Evolutionary conservation across 805 yeast species (phyloP).

Genomic region (Cyberlindnera sargentensis): DNA sequence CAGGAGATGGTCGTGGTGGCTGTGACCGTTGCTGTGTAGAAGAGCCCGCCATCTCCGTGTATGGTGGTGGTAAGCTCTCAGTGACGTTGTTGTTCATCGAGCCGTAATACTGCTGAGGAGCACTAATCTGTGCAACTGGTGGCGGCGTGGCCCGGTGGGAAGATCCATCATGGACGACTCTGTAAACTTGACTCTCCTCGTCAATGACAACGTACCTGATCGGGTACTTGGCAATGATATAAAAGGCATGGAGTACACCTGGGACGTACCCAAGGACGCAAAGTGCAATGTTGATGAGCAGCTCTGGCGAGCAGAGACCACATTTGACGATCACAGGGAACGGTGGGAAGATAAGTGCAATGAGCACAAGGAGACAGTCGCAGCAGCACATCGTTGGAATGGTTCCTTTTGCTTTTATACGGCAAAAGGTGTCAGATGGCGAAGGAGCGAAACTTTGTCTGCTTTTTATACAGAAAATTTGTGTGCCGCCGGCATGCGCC

Average conservation of each 20-base stretch:
- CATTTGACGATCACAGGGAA: conserved; percentile 68
- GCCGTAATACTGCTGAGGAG: background rate
- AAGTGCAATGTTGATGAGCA: conserved; percentile 60
- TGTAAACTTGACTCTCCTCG: conserved; percentile 20
- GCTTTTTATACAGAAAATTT: no score
- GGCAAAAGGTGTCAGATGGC: no score
- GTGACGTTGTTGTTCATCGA: no score
- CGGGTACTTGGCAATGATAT: conserved; percentile 71
- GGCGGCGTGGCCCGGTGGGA: background rate
- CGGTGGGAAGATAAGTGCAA: conserved; percentile 74
- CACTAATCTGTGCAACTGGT: background rate
- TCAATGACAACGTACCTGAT: conserved; percentile 25
- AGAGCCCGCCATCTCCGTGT: conserved; percentile 8
- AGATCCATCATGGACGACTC: conserved; percentile 4
- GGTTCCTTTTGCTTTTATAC: background rate
- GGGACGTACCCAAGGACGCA: conserved; percentile 71
- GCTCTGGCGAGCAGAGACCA: conserved; percentile 68
- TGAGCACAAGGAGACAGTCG: conserved; percentile 60
- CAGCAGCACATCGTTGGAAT: conserved; percentile 18
- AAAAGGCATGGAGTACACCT: conserved; percentile 72
- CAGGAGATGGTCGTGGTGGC: background rate
- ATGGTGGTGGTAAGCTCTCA: conserved; percentile 13
- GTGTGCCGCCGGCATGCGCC: no score
- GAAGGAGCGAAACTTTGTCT: no score
- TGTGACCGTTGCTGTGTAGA: background rate